Conservation (phyloP, 768 basidiomycete genomes). For the Termitomyces sp. region DNA sequence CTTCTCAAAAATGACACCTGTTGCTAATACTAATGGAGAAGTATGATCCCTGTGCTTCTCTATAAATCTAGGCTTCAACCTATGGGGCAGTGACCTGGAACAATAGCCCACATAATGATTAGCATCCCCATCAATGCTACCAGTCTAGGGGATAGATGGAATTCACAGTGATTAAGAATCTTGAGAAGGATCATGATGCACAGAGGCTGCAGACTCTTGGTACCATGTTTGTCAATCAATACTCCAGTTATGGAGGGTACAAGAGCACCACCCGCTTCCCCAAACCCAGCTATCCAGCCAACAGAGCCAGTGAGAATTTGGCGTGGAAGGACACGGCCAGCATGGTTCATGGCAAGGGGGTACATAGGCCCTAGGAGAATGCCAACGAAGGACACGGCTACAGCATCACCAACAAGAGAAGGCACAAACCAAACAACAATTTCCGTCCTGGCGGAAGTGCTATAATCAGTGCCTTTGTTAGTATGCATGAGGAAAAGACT, state of each 20-base stretch:
- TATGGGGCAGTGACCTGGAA: conserved; percentile 23
- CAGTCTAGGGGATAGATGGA: conserved; percentile 26
- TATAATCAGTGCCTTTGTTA: not conserved
- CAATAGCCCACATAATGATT: conserved; percentile 48
- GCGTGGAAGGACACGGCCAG: conserved; percentile 60
- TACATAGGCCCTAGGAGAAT: conserved; percentile 70
- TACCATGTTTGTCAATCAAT: conserved; percentile 56
- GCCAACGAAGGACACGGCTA: conserved; percentile 62
- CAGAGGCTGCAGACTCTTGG: conserved; percentile 57
- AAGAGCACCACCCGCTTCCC: conserved; percentile 65
- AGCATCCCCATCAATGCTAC: conserved; percentile 57
- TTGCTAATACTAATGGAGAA: too few species aligned
- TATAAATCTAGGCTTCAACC: too few species aligned
- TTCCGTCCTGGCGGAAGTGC: conserved; percentile 27
- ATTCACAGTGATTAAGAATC: not conserved
- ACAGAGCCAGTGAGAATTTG: conserved; percentile 62
- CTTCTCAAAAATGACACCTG: too few species aligned
- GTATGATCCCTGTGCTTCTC: too few species aligned
- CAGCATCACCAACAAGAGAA: conserved; percentile 54
- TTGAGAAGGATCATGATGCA: conserved; percentile 24
- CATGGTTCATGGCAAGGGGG: conserved; percentile 67
- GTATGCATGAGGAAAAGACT: conserved; percentile 3
- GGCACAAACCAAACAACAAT: conserved; percentile 63
- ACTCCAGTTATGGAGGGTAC: conserved; percentile 71
- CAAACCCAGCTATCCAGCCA: conserved; percentile 64